Evolutionary conservation across 768 basidiomycete species (phyloP).

Genomic region (Termitomyces sp.): DNA sequence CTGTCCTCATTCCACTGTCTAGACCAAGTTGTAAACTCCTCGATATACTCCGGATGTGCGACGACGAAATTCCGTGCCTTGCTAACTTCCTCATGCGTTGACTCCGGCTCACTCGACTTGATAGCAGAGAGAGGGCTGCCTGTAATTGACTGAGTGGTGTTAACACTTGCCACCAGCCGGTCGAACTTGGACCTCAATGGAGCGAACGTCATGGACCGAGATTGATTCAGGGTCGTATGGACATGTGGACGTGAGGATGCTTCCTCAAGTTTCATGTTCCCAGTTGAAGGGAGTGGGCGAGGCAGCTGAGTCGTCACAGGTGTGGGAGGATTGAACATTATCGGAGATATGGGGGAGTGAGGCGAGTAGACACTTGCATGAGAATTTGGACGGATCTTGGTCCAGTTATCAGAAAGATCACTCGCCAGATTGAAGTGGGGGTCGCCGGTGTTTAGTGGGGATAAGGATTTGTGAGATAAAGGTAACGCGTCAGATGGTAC

Average conservation of each 20-base stretch:
- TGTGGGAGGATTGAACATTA: slow-evolving; percentile 23
- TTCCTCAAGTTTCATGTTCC: slow-evolving; percentile 11
- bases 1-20: slow-evolving; percentile 15
- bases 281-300: neutral
- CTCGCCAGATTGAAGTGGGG: slow-evolving; percentile 16
- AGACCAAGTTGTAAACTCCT: slow-evolving; percentile 9
- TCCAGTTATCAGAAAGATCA: slow-evolving; percentile 18
- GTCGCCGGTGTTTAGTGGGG: slow-evolving; percentile 16
- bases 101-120: slow-evolving; percentile 10
- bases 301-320: slow-evolving; percentile 8
- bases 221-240: slow-evolving; percentile 14
- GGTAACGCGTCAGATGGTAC: neutral
- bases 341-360: slow-evolving; percentile 21
- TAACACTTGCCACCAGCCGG: neutral
- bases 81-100: slow-evolving; percentile 2
- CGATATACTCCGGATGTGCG: slow-evolving; percentile 7
- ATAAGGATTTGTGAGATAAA: slow-evolving; percentile 5
- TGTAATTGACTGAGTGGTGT: neutral
- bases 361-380: slow-evolving; percentile 10
- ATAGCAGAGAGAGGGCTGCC: slow-evolving; percentile 1
- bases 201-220: slow-evolving; percentile 14
- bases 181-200: slow-evolving; percentile 9
- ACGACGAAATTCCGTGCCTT: slow-evolving; percentile 1
- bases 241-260: slow-evolving; percentile 8
- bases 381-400: slow-evolving; percentile 4